A percentile compares a stretch with the other conserved stretches of the same genome.
Conservation (phyloP, 1,284 basidiomycete species). For the Marasmius oreades region DNA sequence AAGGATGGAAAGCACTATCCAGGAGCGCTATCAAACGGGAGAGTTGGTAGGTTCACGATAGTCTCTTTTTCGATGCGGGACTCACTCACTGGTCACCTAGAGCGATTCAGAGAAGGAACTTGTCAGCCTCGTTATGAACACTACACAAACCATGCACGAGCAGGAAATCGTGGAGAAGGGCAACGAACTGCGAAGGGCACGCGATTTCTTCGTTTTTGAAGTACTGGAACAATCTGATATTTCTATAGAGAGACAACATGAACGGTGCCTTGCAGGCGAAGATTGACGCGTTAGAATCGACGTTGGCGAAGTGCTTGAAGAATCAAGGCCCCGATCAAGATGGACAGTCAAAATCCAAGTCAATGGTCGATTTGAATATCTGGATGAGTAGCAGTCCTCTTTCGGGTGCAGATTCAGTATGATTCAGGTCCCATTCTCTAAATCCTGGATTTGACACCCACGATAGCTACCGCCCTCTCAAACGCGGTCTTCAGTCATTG, state of each 20-base stretch:
- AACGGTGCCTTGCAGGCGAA: conserved; percentile 34
- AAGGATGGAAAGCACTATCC: conserved; percentile 26
- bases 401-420: neutral
- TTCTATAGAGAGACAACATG: conserved; percentile 38
- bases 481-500: neutral
- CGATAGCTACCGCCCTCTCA: neutral
- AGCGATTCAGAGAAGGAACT: conserved; percentile 45
- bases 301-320: conserved; percentile 37
- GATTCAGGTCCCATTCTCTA: neutral
- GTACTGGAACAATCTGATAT: neutral
- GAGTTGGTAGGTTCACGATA: conserved; percentile 34
- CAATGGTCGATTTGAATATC: conserved; percentile 35
- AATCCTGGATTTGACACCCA: neutral
- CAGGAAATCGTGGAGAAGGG: conserved; percentile 45
- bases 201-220: conserved; percentile 15
- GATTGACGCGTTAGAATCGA: conserved; percentile 39
- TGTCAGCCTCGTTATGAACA: conserved; percentile 37
- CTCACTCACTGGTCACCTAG: conserved; percentile 25
- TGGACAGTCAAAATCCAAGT: conserved; percentile 24
- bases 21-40: conserved; percentile 33
- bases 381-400: conserved; percentile 26
- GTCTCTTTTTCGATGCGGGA: conserved; percentile 9
- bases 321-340: conserved; percentile 28
- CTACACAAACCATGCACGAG: conserved; percentile 42
- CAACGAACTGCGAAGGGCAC: conserved; percentile 49